A percentile compares a stretch with the other conserved stretches of the same genome.
Conservation (phyloP, 164 flowering plant species). For the Stephania japonica region DNA sequence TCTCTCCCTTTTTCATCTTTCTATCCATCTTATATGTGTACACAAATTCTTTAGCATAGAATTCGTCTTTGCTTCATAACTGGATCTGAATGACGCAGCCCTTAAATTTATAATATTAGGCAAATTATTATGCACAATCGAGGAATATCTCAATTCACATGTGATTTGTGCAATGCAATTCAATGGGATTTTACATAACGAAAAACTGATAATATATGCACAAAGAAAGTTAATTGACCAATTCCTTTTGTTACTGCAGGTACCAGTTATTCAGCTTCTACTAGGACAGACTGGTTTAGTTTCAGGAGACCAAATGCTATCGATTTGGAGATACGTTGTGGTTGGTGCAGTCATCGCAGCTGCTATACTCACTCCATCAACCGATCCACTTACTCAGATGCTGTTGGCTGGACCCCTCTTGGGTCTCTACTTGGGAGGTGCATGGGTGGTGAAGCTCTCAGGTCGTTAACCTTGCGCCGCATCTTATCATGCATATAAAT, state of each 20-base stretch:
- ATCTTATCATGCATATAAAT: background rate
- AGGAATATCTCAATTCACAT: background rate
- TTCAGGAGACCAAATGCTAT: constrained; percentile 90
- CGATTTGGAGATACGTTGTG: constrained; percentile 95
- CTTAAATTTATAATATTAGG: no score
- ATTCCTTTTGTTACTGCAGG: constrained; percentile 35
- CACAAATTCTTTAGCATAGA: no score
- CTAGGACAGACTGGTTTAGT: constrained; percentile 89
- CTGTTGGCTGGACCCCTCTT: constrained; percentile 84
- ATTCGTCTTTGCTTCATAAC: no score
- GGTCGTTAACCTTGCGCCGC: constrained; percentile 35
- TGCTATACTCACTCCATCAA: constrained; percentile 90
- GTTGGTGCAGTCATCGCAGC: constrained; percentile 94
- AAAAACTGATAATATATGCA: background rate
- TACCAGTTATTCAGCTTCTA: constrained; percentile 86
- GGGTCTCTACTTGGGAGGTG: constrained; percentile 94
- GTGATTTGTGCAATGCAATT: background rate
- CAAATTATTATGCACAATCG: no score
- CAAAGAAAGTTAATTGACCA: background rate
- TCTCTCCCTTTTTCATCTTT: background rate
- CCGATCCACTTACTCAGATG: constrained; percentile 90
- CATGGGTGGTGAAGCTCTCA: constrained; percentile 74
- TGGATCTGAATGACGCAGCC: no score
- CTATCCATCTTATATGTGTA: no score
- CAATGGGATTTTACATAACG: background rate